Conservation (phyloP, 306 rosid species). For the Macrotyloma uniflorum region DNA sequence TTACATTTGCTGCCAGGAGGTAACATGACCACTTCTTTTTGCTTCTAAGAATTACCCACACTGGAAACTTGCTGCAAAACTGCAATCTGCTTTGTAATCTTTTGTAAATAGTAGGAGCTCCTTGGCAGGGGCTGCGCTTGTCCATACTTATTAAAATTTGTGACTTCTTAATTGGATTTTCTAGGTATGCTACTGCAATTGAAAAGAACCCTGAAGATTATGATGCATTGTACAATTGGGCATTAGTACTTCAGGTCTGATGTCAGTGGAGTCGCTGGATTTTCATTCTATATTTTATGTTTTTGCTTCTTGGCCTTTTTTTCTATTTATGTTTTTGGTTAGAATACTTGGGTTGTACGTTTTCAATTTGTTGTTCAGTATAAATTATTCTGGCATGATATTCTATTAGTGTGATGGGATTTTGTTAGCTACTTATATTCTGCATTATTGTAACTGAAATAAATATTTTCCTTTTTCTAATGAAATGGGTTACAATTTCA, state of each 20-base stretch:
- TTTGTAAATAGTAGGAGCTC: constrained; percentile 8
- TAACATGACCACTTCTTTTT: constrained; percentile 36
- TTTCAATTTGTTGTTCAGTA: background rate
- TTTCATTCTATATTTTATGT: background rate
- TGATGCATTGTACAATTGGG: constrained; percentile 98
- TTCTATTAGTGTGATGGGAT: background rate
- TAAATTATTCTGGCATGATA: constrained; percentile 19
- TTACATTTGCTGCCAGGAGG: constrained; percentile 98
- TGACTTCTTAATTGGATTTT: constrained; percentile 31
- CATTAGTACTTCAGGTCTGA: constrained; percentile 94
- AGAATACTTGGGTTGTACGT: constrained; percentile 20
- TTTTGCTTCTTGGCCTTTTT: background rate
- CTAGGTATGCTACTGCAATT: constrained; percentile 93
- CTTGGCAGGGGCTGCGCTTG: background rate
- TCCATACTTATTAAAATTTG: constrained; percentile 28
- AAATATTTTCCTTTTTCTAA: constrained; percentile 12
- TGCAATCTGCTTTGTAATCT: constrained; percentile 17
- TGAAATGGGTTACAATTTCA: constrained; percentile 17
- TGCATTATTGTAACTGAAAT: constrained; percentile 25
- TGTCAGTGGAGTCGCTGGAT: constrained; percentile 39
- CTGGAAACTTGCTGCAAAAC: background rate
- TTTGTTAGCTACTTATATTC: background rate
- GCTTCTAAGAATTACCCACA: background rate
- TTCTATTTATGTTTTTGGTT: background rate
- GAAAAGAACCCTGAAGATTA: constrained; percentile 94